Conservation (phyloP, 768 basidiomycete genomes). For the Amanita thiersii region DNA sequence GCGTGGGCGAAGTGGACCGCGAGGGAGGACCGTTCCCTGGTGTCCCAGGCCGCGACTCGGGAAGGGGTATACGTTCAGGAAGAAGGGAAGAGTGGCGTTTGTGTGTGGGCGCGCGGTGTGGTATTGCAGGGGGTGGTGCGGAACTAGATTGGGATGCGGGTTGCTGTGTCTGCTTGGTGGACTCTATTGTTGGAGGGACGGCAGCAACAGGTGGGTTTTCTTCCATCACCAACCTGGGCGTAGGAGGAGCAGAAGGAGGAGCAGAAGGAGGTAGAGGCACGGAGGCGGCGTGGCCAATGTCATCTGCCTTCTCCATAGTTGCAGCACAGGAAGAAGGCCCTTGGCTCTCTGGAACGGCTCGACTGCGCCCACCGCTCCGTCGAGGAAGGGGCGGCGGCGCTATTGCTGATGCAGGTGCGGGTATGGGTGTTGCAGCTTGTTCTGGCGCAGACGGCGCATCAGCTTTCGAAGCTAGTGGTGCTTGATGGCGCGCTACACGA, state of each 20-base stretch:
- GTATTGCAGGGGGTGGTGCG: slow-evolving; percentile 2
- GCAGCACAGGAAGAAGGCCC: slow-evolving; percentile 8
- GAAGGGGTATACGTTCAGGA: slow-evolving; percentile 6
- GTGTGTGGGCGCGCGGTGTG: slow-evolving; percentile 3
- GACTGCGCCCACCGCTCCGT: slow-evolving; percentile 31
- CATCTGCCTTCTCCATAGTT: too few species aligned
- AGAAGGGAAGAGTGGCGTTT: slow-evolving; percentile 1
- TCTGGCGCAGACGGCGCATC: not conserved
- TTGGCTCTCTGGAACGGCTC: slow-evolving; percentile 11
- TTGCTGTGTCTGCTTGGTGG: not conserved
- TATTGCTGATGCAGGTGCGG: not conserved
- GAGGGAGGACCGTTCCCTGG: slow-evolving; percentile 5
- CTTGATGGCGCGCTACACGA: not conserved
- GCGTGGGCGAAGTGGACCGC: slow-evolving; percentile 7
- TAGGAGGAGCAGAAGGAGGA: not conserved
- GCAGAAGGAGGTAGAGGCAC: not conserved
- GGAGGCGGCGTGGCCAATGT: too few species aligned
- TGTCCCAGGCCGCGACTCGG: slow-evolving; percentile 6
- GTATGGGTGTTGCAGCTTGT: not conserved
- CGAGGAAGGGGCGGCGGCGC: slow-evolving; percentile 45
- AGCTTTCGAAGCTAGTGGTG: not conserved
- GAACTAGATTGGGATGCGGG: not conserved
- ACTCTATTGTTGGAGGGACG: not conserved
- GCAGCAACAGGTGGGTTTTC: not conserved
- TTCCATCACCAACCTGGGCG: not conserved